Conservation (phyloP, 1,139 yeast species). For the Spencermartinsiella ligniputridi region DNA sequence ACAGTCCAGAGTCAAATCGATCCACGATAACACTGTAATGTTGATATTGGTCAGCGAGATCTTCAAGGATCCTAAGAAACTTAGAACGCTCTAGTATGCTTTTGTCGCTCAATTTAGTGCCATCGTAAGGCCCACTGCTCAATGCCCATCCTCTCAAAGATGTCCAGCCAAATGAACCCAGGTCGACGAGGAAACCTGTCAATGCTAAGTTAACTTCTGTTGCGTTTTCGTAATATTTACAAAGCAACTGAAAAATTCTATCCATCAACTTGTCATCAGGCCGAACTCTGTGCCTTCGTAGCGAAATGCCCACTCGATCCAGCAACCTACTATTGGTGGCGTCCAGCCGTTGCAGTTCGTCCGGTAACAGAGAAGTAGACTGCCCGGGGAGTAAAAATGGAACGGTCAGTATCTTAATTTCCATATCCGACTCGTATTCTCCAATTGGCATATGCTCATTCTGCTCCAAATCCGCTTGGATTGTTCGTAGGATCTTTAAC, state of each 20-base stretch:
- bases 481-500: slow-evolving; percentile 9
- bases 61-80: slow-evolving; percentile 13
- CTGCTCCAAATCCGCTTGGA: slow-evolving; percentile 11
- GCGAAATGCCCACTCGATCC: slow-evolving; percentile 3
- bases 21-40: slow-evolving; percentile 15
- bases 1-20: slow-evolving; percentile 12
- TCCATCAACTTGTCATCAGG: slow-evolving; percentile 20
- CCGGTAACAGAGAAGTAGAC: slow-evolving; percentile 9
- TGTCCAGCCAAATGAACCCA: slow-evolving; percentile 22
- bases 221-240: slow-evolving; percentile 23
- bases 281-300: slow-evolving; percentile 16
- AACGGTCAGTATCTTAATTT: slow-evolving; percentile 17
- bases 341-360: slow-evolving; percentile 10
- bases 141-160: slow-evolving; percentile 24
- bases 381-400: slow-evolving; percentile 16
- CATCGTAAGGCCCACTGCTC: neutral
- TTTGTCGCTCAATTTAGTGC: slow-evolving; percentile 1
- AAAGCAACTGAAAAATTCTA: slow-evolving; percentile 13
- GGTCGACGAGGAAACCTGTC: slow-evolving; percentile 24
- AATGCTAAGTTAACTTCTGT: slow-evolving; percentile 26
- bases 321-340: neutral
- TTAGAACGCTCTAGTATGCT: slow-evolving; percentile 5
- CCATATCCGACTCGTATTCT: slow-evolving; percentile 19
- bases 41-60: slow-evolving; percentile 14
- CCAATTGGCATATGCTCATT: slow-evolving; percentile 9